Base-by-base conservation (phyloP, 768 basidiomycete genomes). In the Chiua virens region DNA sequence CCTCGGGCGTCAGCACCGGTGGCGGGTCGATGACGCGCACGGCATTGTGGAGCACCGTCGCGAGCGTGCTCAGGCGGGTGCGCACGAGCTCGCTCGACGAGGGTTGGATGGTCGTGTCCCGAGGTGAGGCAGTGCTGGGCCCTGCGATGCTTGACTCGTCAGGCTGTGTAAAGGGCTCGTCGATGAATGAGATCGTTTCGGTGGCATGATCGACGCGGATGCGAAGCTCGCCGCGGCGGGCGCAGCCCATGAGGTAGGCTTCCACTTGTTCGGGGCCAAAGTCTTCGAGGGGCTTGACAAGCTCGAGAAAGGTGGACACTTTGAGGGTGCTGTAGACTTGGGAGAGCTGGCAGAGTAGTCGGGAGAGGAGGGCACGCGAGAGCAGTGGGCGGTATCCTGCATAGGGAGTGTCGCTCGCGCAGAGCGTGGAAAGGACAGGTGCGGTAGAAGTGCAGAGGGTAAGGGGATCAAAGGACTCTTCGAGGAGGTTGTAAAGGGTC, bases 381-480 rank as follows among this genome's bases (percentile, higher is more conserved):
- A 98, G 82, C 51, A 94, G 88, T n/a, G 87, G 80, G 20, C 94
- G 81, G 71, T 97, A 98, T 2, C 87, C 83, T 0, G 87, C 76
- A 61, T 89, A 94, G 1, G 82, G 76, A 0, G 67, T 57, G 10
- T 56, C 64, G 22, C 27, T 44, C 9, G 78, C 69, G 20, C 73
- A 68, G 49, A 95, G 80, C 5, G 75, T 62, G 38, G 79, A 71
- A 48, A 98, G 81, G 53, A 98, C 76, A 9, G 93, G 91, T 4
- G 89, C 84, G 38, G 92, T 84, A 54, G 81, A 78, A 5, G 79
- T 67, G 67, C 91, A 92, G 52, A 97, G 86, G 0, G 83, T 86
- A 56, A 96, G 81, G 0, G 96, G 96, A 67, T 98, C 92, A 62
- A 98, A 96, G 7, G 91, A 87, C 37, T 89, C 87, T 72, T 97